phyloP scores from a whole-genome alignment of 2,329 filamentous ascomycete species.

The Elsinoe batatas region DNA sequence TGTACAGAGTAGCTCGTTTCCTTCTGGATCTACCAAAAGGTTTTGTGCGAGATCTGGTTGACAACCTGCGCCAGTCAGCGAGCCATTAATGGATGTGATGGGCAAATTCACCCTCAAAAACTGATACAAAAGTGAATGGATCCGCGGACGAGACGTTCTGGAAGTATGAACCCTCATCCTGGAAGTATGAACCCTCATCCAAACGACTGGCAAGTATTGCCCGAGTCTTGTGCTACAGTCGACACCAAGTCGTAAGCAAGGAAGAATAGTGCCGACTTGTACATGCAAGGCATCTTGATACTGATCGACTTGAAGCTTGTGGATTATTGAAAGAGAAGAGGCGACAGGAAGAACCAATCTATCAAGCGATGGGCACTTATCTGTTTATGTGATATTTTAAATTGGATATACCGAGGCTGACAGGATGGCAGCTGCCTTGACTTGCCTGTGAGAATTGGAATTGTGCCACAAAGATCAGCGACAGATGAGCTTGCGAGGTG shows the following conservation, averaged over 20 bases:
- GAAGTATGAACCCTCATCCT: constrained; percentile 36
- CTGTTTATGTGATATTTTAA: constrained; percentile 1
- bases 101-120: constrained; percentile 28
- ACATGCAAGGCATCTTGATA: background rate
- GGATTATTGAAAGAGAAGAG: background rate
- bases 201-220: constrained; percentile 21
- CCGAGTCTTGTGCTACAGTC: background rate
- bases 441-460: background rate
- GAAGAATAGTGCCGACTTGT: background rate
- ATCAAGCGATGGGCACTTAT: background rate
- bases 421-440: background rate
- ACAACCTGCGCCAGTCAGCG: constrained; percentile 25
- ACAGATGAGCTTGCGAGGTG: constrained; percentile 6
- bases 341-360: background rate
- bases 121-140: constrained; percentile 34
- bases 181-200: no score
- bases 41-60: constrained; percentile 32
- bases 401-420: background rate
- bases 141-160: constrained; percentile 35
- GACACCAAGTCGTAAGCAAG: background rate
- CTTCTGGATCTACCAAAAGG: constrained; percentile 33
- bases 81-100: background rate
- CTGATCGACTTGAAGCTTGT: background rate
- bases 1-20: constrained; percentile 33
- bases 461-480: background rate